phyloP scores from a whole-genome alignment of 768 basidiomycete genomes.

The Suillus ampliporus region DNA sequence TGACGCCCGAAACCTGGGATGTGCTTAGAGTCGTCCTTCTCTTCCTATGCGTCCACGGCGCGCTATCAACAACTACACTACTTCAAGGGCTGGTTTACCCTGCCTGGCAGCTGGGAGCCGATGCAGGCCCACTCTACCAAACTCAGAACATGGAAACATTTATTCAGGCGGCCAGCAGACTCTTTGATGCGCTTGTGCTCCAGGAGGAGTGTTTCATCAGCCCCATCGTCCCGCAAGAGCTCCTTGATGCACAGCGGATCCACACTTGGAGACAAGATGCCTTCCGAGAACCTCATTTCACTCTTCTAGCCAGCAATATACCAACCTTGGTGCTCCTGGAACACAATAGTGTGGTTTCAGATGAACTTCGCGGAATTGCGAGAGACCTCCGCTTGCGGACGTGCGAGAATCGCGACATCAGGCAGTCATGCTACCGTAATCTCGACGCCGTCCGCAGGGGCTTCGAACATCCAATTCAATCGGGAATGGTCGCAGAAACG shows the following conservation, averaged over 20 bases:
- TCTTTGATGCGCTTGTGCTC: constrained; percentile 67
- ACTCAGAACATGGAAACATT: constrained; percentile 52
- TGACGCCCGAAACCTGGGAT: constrained; percentile 70
- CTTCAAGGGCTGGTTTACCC: constrained; percentile 80
- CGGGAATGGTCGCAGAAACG: constrained; percentile 51
- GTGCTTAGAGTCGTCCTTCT: constrained; percentile 66
- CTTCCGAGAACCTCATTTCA: constrained; percentile 70
- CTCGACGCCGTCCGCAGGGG: constrained; percentile 71
- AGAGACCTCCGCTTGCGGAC: constrained; percentile 59
- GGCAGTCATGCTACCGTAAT: constrained; percentile 77
- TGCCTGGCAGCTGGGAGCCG: constrained; percentile 68
- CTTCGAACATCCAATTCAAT: constrained; percentile 66
- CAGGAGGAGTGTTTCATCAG: constrained; percentile 51
- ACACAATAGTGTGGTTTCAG: constrained; percentile 57
- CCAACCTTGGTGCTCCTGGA: constrained; percentile 77
- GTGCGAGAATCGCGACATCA: constrained; percentile 70
- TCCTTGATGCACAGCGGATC: constrained; percentile 72
- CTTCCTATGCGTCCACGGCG: constrained; percentile 67
- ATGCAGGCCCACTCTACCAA: constrained; percentile 41
- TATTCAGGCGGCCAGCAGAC: constrained; percentile 63
- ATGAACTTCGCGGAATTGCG: constrained; percentile 53
- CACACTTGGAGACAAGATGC: constrained; percentile 72
- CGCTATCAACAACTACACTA: constrained; percentile 74
- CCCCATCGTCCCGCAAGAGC: constrained; percentile 47
- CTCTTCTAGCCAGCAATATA: constrained; percentile 62